Base-by-base conservation (phyloP, 1,284 basidiomycete species). In the Trichosporon asahii region DNA sequence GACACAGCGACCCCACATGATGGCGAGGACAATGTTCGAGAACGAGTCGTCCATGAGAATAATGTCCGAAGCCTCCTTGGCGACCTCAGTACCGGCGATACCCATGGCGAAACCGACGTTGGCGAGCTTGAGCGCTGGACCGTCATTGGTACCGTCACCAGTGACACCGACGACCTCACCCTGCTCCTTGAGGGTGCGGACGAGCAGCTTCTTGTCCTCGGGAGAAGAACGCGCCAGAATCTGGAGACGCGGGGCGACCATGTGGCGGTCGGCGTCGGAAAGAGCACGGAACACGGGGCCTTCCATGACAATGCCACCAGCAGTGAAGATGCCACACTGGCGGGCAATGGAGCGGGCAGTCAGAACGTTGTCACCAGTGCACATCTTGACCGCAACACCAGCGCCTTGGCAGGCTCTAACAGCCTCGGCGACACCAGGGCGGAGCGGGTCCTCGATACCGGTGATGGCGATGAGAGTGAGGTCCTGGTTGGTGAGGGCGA, bases 21-120 rank as follows among this genome's bases (percentile, higher is more conserved):
- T 95, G 68, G 95, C 96, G 78, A 94, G 91, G 75, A 98, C 94
- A 80, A 99, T 96, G 18, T 93, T 95, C 9, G 93, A 87, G 82
- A 99, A 98, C 82, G 98, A 97, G 85, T 98, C 96, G 80, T 95
- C 92, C 94, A 98, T 97, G 64, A 99, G 89, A 77, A 99, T 96
- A 79, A 99, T 98, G 80, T 99, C 97, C 9, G 95, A 98, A 1
- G 97, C 97, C 84, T 98, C 95, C 85, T 99, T 98, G 66, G 97
- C 97, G 25, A 99, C 95, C 81, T 99, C 97, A 1, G 97, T 99
- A 46, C 97, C 97, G 68, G 95, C 90, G 76, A 99, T 94, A 80
- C 97, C 97, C 97, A 99, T 99, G 15, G 93, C 94, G 85, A 96
- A 97, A 53, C 94, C 94, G 60, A 97, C 93, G 75, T 96, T 87